Evolutionary conservation across 331 rosid species (phyloP), one percentile per base, ranked within the genome.

Genomic region (Arachis monticola): DNA sequence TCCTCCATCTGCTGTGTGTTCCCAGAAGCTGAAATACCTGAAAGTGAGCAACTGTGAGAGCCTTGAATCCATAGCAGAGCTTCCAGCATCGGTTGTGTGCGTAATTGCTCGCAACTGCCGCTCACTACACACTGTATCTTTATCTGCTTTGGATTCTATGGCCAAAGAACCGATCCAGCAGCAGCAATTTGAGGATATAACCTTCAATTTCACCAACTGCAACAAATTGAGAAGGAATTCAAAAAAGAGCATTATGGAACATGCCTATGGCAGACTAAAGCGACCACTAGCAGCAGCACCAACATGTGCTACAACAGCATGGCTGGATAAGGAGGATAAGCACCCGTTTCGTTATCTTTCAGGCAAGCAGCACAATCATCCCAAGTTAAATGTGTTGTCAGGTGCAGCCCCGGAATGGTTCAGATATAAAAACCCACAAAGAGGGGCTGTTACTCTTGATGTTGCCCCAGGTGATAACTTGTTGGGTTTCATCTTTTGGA

Each of bases 1-100:
- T 50, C 55, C 55, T n/a, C 6, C 14, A 50, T 50, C 14, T 50
- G 5, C 5, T 50, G 55, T 10, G 10, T 50, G 13, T 50, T 50
- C 13, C 14, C 11, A 10, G 13, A 50, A 50, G 55, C 14, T 50
- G 55, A 50, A 3, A 50, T 50, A 10, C 2, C 61, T 52, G 10
- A 3, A 27, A 8, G 4, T 51, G 3, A 58, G 17, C 5, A 51
- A 27, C 8, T 69, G n/a, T 10, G 17, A 14, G 41, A 35, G 48
- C 12, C 73, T 69, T 69, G 61, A 69, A 35, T 69, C 50, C 42
- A 32, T 10, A 50, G 13, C 3, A 10, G 55, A 50, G 55, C 55
- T 50, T 50, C 55, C 55, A 10, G 4, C 55, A 35, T 17, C 73
- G 48, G 10, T 50, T 50, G 14, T 10, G 4, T 4, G 3, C 4